Percentiles rank a stretch among this genome's conserved stretches.
phyloP scores from a whole-genome alignment of 768 basidiomycete genomes.

The Russula earlei region DNA sequence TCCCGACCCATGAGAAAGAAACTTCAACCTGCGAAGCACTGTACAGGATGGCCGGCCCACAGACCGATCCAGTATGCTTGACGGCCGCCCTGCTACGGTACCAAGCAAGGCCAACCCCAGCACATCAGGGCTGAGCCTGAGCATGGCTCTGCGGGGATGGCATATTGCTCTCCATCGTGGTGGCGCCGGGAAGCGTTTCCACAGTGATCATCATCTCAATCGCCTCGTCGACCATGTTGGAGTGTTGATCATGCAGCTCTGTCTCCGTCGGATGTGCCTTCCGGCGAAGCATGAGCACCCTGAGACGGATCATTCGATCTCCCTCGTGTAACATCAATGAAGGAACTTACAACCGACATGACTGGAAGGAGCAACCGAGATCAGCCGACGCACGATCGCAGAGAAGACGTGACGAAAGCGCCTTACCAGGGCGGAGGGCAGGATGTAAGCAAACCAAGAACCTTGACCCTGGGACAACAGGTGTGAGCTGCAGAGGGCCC shows the following conservation, averaged over 20 bases:
- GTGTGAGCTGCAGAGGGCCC: slow-evolving; percentile 5
- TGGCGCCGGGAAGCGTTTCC: neutral
- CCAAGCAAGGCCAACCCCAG: neutral
- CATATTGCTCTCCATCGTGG: neutral
- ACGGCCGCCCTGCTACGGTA: neutral
- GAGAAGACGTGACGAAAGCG: neutral
- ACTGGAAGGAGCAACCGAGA: neutral
- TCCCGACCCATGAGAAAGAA: neutral
- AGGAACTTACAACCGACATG: slow-evolving; percentile 13
- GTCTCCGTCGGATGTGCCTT: slow-evolving; percentile 13
- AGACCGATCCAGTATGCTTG: neutral
- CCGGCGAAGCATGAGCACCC: slow-evolving; percentile 17
- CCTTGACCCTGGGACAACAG: slow-evolving; percentile 3
- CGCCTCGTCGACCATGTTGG: slow-evolving; percentile 11
- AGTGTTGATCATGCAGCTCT: neutral
- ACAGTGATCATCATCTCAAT: slow-evolving; percentile 9
- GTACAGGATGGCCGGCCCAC: neutral
- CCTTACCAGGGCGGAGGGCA: slow-evolving; percentile 16
- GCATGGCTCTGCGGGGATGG: neutral
- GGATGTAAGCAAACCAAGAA: slow-evolving; percentile 16
- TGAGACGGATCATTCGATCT: neutral
- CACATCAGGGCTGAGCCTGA: neutral
- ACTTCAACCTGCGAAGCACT: neutral
- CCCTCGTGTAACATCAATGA: neutral
- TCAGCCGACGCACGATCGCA: neutral